phyloP scores from a whole-genome alignment of 441 rosid species.

The Eutrema salsugineum region DNA sequence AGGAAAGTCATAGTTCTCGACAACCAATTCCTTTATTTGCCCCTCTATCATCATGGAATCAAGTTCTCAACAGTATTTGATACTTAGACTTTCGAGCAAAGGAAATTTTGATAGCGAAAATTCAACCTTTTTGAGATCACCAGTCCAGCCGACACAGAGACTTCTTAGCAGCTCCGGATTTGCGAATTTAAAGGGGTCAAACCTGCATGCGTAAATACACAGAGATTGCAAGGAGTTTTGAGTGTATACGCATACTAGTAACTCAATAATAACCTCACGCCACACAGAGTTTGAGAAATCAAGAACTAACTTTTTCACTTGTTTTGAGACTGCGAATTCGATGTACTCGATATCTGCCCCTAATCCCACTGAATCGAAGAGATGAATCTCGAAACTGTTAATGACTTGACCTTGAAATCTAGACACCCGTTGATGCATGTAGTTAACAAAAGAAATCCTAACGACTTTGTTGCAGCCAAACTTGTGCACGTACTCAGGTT shows the following conservation, averaged over 20 bases:
- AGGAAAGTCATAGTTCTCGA: constrained; percentile 36
- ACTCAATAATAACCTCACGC: not conserved
- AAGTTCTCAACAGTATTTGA: constrained; percentile 35
- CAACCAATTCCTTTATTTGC: constrained; percentile 20
- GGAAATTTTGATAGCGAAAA: not conserved
- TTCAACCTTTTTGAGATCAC: not conserved
- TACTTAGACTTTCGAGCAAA: constrained; percentile 31
- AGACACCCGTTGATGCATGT: not conserved
- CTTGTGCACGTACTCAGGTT: too few species aligned
- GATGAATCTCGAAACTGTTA: not conserved
- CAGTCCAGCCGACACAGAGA: not conserved
- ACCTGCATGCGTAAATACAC: not conserved
- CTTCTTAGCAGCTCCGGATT: constrained; percentile 11
- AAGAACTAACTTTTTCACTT: constrained; percentile 22
- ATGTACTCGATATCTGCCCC: not conserved
- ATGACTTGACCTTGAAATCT: not conserved
- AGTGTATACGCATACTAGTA: constrained; percentile 22
- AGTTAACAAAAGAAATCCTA: not conserved
- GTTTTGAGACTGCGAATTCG: constrained; percentile 7
- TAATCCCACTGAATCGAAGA: constrained; percentile 19
- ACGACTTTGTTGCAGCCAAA: too few species aligned
- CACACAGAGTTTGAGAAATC: constrained; percentile 34
- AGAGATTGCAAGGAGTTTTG: too few species aligned
- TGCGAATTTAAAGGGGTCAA: not conserved
- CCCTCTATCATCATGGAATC: not conserved